These are phyloP conservation scores for Oemleria cerasiformis DNA, from an alignment of 306 rosid species.

Conservation along the genomic window DNA sequence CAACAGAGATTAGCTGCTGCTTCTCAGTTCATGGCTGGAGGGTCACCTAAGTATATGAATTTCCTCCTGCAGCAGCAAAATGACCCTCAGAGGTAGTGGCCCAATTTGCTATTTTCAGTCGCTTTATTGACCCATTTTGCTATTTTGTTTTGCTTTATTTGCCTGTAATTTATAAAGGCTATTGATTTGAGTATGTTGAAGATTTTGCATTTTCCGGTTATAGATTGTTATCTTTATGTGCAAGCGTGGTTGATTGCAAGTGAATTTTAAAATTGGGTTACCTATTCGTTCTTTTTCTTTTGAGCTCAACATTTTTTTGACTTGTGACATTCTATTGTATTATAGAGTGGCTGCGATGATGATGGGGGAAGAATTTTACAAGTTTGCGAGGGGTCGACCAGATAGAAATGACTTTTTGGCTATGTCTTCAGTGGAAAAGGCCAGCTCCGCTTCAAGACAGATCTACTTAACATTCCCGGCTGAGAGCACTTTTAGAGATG, in stretches of 20 bases:
- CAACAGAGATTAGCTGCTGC: constrained; percentile 64
- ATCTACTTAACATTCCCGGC: constrained; percentile 96
- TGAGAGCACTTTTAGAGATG: constrained; percentile 93
- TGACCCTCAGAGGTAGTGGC: constrained; percentile 59
- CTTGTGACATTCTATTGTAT: constrained; percentile 17
- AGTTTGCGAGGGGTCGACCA: constrained; percentile 54
- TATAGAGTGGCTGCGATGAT: constrained; percentile 58
- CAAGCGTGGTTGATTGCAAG: neutral
- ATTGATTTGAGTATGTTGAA: too few species aligned
- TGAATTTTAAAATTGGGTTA: neutral
- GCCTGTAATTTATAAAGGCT: too few species aligned
- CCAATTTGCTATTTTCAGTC: neutral
- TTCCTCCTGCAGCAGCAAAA: constrained; percentile 68
- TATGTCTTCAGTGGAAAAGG: constrained; percentile 57
- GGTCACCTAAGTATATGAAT: constrained; percentile 63
- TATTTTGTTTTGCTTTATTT: neutral
- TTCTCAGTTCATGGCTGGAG: constrained; percentile 55
- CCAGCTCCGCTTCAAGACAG: constrained; percentile 86
- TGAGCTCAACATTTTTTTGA: neutral
- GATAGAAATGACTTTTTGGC: constrained; percentile 82
- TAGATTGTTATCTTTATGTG: neutral
- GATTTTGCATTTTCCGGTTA: neutral
- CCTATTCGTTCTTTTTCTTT: constrained; percentile 10
- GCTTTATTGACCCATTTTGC: neutral
- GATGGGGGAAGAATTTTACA: constrained; percentile 77